These are phyloP conservation scores for Cenchrus purpureus DNA, from an alignment of 176 grass and related monocot genomes.

Conservation along the genomic window DNA sequence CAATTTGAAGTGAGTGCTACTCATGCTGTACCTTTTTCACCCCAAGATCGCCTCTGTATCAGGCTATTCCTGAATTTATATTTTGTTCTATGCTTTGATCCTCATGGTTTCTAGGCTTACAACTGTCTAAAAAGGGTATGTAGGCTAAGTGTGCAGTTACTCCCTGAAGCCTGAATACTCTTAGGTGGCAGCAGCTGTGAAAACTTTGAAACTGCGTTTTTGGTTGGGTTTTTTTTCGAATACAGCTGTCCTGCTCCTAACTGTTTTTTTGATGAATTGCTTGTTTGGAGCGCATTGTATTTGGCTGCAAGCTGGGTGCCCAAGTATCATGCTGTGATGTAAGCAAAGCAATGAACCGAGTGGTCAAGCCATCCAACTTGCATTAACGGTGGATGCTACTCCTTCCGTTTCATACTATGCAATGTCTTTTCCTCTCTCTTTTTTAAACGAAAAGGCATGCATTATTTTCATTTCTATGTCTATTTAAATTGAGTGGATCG, in stretches of 20 bases:
- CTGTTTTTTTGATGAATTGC: neutral
- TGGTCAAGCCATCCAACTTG: neutral
- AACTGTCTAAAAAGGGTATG: neutral
- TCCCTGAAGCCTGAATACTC: neutral
- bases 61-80: neutral
- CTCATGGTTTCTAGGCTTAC: neutral
- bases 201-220: neutral
- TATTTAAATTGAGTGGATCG: neutral
- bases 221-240: neutral
- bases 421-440: neutral
- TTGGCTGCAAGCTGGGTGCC: neutral
- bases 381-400: neutral
- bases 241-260: neutral
- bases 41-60: neutral
- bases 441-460: neutral
- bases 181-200: neutral
- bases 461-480: neutral
- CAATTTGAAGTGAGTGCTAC: constrained; percentile 36
- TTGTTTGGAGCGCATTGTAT: neutral
- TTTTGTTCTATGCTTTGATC: neutral
- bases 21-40: neutral
- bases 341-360: neutral
- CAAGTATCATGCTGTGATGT: neutral
- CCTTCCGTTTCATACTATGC: neutral
- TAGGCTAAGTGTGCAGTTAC: neutral